phyloP scores from a whole-genome alignment of 202 grass and related monocot species.

The Zizania palustris region DNA sequence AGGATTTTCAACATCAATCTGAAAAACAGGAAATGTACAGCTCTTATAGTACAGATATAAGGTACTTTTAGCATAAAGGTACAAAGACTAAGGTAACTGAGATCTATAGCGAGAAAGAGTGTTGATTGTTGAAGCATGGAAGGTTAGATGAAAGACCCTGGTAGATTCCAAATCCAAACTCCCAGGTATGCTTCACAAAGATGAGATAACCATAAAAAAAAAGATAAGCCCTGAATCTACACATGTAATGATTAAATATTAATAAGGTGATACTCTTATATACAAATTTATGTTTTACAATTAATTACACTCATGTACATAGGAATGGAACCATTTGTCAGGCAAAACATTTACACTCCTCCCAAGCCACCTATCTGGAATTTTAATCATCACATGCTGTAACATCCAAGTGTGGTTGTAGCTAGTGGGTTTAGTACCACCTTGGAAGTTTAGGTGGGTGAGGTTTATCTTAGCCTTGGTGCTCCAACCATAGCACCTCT shows the following conservation, averaged over 20 bases:
- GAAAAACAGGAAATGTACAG: conserved; percentile 36
- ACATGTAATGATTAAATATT: neutral
- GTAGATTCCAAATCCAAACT: conserved; percentile 2
- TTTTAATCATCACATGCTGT: too few species aligned
- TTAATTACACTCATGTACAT: too few species aligned
- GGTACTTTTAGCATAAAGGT: conserved; percentile 9
- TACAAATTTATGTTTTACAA: neutral
- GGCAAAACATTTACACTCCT: too few species aligned
- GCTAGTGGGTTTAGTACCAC: too few species aligned
- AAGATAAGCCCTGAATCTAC: neutral
- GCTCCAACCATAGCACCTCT: too few species aligned
- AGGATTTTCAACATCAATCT: conserved; percentile 99
- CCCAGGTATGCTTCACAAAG: neutral
- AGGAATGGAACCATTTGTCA: too few species aligned
- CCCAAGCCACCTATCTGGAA: too few species aligned
- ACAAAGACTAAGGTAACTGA: conserved; percentile 14
- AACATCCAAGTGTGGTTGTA: too few species aligned
- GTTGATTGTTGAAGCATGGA: conserved; percentile 8
- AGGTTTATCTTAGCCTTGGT: too few species aligned
- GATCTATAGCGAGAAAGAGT: conserved; percentile 26
- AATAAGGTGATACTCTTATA: conserved; percentile 6
- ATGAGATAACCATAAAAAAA: neutral
- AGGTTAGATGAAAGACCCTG: neutral
- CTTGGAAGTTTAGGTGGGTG: too few species aligned
- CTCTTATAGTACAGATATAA: conserved; percentile 22